phyloP scores from a whole-genome alignment of 1,139 yeast genomes.

The Protomyces pachydermus region DNA sequence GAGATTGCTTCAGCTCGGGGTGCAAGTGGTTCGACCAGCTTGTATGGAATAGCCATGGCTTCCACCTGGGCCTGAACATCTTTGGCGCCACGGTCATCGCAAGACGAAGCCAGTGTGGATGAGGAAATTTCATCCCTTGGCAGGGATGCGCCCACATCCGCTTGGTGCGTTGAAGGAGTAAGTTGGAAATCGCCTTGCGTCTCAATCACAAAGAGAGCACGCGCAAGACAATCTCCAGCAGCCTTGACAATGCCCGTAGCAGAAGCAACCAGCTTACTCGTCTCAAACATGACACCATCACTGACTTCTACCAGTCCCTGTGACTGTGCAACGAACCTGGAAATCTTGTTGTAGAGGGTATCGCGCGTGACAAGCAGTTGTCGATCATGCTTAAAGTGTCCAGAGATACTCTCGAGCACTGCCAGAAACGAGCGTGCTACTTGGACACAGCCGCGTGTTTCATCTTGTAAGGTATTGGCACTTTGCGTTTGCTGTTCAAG shows the following conservation, averaged over 20 bases:
- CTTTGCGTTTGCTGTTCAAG: constrained; percentile 36
- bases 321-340: constrained; percentile 35
- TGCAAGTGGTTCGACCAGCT: constrained; percentile 3
- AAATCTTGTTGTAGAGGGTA: constrained; percentile 39
- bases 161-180: constrained; percentile 32
- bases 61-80: constrained; percentile 21
- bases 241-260: constrained; percentile 40
- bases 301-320: constrained; percentile 37
- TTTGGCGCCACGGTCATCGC: constrained; percentile 3
- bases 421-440: constrained; percentile 44
- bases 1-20: background rate
- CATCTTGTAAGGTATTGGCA: constrained; percentile 40
- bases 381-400: constrained; percentile 36
- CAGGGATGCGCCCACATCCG: constrained; percentile 60
- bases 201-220: constrained; percentile 49
- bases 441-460: constrained; percentile 43
- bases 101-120: constrained; percentile 5
- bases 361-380: constrained; percentile 42
- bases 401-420: constrained; percentile 39
- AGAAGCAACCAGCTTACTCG: constrained; percentile 30
- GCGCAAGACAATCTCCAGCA: constrained; percentile 44
- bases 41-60: constrained; percentile 11
- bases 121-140: constrained; percentile 40
- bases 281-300: constrained; percentile 22
- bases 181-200: constrained; percentile 70